These are phyloP conservation scores for Gynandropsis gynandra DNA, from an alignment of 345 rosid species.

Conservation along the genomic window DNA sequence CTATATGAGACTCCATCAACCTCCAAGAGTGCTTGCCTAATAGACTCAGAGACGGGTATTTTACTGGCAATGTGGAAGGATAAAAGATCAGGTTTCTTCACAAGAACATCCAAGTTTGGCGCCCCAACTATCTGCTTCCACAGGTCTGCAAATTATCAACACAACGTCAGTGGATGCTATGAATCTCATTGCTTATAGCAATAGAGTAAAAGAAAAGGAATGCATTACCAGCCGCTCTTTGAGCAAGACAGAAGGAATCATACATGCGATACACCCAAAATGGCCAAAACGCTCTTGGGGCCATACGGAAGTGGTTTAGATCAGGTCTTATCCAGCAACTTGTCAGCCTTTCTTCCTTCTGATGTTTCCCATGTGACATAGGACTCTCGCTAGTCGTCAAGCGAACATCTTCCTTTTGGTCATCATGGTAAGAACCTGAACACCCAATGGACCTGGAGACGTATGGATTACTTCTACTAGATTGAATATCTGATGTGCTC, in stretches of 20 bases:
- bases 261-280: conserved; percentile 79
- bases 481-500: conserved; percentile 31
- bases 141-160: conserved; percentile 50
- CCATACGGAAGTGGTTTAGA: conserved; percentile 37
- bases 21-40: conserved; percentile 93
- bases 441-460: conserved; percentile 27
- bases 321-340: conserved; percentile 23
- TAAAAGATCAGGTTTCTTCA: conserved; percentile 69
- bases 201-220: conserved; percentile 2
- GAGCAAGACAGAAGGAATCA: conserved; percentile 82
- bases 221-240: conserved; percentile 73
- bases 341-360: conserved; percentile 30
- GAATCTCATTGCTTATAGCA: background rate
- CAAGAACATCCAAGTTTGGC: conserved; percentile 64
- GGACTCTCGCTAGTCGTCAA: conserved; percentile 26
- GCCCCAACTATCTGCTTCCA: conserved; percentile 85
- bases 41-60: conserved; percentile 77
- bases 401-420: conserved; percentile 21
- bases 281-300: conserved; percentile 76
- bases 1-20: conserved; percentile 81
- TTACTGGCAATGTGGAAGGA: conserved; percentile 89
- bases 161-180: conserved; percentile 9
- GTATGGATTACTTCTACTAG: conserved; percentile 23
- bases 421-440: conserved; percentile 24
- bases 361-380: conserved; percentile 25